Evolutionary conservation across 1,284 basidiomycete genomes (phyloP).

Genomic region (Laetiporus sulphureus): DNA sequence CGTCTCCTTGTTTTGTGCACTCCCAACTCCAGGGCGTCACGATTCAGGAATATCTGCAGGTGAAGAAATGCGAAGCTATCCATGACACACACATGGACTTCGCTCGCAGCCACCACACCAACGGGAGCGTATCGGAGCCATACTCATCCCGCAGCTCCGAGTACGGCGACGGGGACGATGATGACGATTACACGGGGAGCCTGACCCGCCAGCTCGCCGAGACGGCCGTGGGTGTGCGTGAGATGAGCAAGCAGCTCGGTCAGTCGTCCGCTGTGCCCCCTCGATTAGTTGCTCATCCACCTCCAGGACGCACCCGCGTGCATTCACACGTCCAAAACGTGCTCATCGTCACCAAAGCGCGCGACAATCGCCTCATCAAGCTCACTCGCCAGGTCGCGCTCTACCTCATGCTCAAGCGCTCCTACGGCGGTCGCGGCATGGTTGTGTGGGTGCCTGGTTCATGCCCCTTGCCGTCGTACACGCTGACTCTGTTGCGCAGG

Average conservation of each 20-base stretch:
- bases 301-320: constrained; percentile 83
- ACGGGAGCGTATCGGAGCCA: constrained; percentile 17
- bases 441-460: constrained; percentile 53
- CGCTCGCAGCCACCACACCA: constrained; percentile 15
- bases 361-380: constrained; percentile 94
- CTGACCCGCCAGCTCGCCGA: constrained; percentile 92
- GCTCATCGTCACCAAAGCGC: constrained; percentile 95
- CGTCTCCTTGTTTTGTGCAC: constrained; percentile 83
- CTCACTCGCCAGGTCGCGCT: constrained; percentile 91
- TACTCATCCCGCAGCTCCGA: constrained; percentile 16
- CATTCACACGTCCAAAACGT: constrained; percentile 89
- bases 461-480: not conserved
- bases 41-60: constrained; percentile 61
- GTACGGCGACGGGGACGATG: constrained; percentile 36
- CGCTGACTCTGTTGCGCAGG: constrained; percentile 22
- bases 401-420: constrained; percentile 85
- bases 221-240: constrained; percentile 94
- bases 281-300: constrained; percentile 7
- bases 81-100: constrained; percentile 27
- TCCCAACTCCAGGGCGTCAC: constrained; percentile 74
- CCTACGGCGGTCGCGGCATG: constrained; percentile 61
- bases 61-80: constrained; percentile 42
- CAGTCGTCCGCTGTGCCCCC: constrained; percentile 27
- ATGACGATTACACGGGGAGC: constrained; percentile 64
- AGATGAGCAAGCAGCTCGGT: constrained; percentile 99